Percentiles rank a stretch among this genome's conserved stretches.
phyloP scores from a whole-genome alignment of 441 rosid genomes.

The Gossypium trilobum region DNA sequence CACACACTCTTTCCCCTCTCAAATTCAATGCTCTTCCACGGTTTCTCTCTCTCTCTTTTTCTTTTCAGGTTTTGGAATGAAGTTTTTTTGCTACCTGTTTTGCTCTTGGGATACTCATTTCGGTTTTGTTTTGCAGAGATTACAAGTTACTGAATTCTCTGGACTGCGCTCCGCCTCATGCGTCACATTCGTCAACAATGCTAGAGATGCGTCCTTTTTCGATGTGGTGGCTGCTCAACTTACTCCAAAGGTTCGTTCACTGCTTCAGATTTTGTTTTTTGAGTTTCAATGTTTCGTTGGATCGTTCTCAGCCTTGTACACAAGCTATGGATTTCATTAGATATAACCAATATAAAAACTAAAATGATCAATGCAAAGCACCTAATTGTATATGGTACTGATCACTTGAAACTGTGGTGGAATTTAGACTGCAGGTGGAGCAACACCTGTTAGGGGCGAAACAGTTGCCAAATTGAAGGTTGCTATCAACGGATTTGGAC shows the following conservation, averaged over 20 bases:
- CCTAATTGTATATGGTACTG: neutral
- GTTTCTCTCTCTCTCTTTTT: slow-evolving; percentile 14
- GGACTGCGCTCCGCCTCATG: slow-evolving; percentile 54
- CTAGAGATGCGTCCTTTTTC: slow-evolving; percentile 52
- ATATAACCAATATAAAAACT: neutral
- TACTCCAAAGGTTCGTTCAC: slow-evolving; percentile 44
- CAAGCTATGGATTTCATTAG: neutral
- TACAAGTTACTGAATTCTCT: slow-evolving; percentile 65
- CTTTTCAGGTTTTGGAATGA: neutral
- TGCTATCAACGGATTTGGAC: slow-evolving; percentile 90
- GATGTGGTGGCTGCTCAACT: slow-evolving; percentile 66
- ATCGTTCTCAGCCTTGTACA: neutral
- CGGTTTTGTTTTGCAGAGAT: slow-evolving; percentile 39
- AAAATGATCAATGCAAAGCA: neutral
- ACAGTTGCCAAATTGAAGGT: slow-evolving; percentile 83
- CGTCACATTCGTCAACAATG: slow-evolving; percentile 29
- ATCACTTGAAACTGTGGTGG: neutral
- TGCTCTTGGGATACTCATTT: neutral
- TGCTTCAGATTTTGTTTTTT: neutral
- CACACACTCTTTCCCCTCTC: slow-evolving; percentile 54
- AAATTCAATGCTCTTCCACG: slow-evolving; percentile 52
- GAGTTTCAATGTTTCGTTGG: neutral
- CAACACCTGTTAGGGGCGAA: slow-evolving; percentile 50
- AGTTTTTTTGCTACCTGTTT: neutral
- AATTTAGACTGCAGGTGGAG: slow-evolving; percentile 35